Evolutionary conservation across 2,329 filamentous ascomycete species (phyloP), one percentile per base, ranked within the genome.

Genomic region (Ascochyta koolunga): DNA sequence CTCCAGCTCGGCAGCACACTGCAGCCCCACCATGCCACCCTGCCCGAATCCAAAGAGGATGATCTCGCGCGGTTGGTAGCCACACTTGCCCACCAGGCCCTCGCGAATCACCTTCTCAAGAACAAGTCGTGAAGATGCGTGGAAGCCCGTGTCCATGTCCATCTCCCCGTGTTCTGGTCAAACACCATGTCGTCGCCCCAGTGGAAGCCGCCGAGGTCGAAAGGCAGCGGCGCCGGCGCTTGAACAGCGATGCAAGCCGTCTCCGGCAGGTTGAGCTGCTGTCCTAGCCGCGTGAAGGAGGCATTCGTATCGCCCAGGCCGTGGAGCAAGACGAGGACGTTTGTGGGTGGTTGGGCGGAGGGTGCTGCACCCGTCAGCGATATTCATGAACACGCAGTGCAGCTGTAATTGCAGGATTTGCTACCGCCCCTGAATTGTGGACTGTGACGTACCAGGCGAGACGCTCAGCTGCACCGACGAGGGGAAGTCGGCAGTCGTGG

Each of bases 321-420:
- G 74, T 96, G 92, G 53, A 96, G 85, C 45, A 96, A 83, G 68
- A 96, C 77, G 58, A 96, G 85, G 62, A 96, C 81, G 64, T 93
- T 88, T 37, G 86, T 89, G 9, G 88, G 85, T 11, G 83, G 83
- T 56, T 89, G 84, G 22, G 71, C 69, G 27, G 59, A 67, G 13
- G 79, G 78, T 68, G 74, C 66, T 68, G 58, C 7, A 13, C 15
- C 25, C 2, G 62, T 73, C 44, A 73, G 66, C 45, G 16, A 18
- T 21, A 3, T 35, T 22, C 6, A 4, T 16, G 19, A n/a, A 22
- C 18, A 41, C 21, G 52, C n/a, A 33, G 19, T 21, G 37, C 19
- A 7, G 42, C 13, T 16, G 24, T 21, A 10, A 5, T 16, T 29
- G 39, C 37, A 41, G 55, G 22, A 2, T 19, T 50, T 31, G 36